Evolutionary conservation across 2,329 filamentous ascomycete species (phyloP).

Genomic region (Davidsoniella virescens): DNA sequence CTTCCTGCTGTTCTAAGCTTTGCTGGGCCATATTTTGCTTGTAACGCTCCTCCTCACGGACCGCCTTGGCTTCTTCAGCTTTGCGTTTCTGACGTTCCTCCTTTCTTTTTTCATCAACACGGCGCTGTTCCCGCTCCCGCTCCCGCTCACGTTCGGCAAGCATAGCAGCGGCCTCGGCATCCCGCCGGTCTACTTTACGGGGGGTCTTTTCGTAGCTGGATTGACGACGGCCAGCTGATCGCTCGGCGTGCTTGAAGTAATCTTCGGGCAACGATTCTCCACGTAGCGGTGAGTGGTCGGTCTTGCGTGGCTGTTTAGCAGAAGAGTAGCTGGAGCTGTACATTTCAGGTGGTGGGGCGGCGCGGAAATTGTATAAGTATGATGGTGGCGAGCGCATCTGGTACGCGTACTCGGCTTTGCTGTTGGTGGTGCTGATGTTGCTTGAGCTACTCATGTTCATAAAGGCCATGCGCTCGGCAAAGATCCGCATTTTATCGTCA

Average conservation of each 20-base stretch:
- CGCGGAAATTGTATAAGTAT: conserved; percentile 17
- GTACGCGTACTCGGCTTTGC: background rate
- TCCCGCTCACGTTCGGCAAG: background rate
- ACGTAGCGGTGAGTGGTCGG: background rate
- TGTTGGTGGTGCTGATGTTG: conserved; percentile 12
- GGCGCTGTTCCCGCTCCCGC: conserved; percentile 10
- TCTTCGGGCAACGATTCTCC: background rate
- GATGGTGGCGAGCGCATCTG: conserved; percentile 15
- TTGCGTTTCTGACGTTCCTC: conserved; percentile 21
- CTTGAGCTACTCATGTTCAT: conserved; percentile 19
- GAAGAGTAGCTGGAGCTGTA: background rate
- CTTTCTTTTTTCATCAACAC: conserved; percentile 19
- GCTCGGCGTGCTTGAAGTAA: background rate
- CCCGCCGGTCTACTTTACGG: background rate
- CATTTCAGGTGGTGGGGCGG: background rate
- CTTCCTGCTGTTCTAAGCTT: conserved; percentile 18
- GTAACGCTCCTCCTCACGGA: conserved; percentile 24
- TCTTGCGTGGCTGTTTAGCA: background rate
- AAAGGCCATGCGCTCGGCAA: conserved; percentile 27
- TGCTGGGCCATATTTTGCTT: conserved; percentile 23
- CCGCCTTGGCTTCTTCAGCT: conserved; percentile 20
- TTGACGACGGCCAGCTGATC: background rate
- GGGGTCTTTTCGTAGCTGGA: conserved; percentile 7
- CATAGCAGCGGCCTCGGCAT: background rate
- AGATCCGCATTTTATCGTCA: conserved; percentile 48